phyloP scores from a whole-genome alignment of 2,329 filamentous ascomycete species.

The Colletotrichum aenigma region DNA sequence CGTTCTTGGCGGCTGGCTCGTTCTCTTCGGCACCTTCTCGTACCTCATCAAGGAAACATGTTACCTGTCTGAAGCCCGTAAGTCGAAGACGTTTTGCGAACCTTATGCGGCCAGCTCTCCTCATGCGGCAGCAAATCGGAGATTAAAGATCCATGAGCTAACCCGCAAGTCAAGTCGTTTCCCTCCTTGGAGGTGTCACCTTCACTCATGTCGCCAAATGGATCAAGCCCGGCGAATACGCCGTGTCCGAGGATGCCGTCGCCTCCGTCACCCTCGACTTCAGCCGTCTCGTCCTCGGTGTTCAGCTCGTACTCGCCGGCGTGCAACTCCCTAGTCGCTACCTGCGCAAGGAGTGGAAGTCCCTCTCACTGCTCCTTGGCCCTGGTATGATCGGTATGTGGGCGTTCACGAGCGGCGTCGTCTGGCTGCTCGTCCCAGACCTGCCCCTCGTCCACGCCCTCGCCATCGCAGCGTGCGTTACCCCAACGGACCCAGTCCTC shows the following conservation, averaged over 20 bases:
- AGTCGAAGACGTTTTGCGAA: conserved; percentile 36
- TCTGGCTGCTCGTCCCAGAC: conserved; percentile 77
- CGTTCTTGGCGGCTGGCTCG: conserved; percentile 84
- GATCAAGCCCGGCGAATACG: conserved; percentile 78
- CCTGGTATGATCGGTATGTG: conserved; percentile 90
- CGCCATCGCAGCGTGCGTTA: conserved; percentile 84
- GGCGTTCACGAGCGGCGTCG: conserved; percentile 75
- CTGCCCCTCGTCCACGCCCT: conserved; percentile 81
- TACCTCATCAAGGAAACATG: conserved; percentile 91
- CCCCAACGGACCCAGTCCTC: conserved; percentile 86
- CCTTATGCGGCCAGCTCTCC: background rate
- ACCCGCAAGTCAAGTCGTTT: conserved; percentile 67
- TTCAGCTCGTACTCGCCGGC: conserved; percentile 88
- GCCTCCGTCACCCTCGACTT: conserved; percentile 81
- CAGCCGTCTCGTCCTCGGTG: conserved; percentile 83
- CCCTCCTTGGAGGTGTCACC: conserved; percentile 76
- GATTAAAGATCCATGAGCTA: background rate
- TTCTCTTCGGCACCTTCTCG: conserved; percentile 85
- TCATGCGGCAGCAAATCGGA: too few species aligned
- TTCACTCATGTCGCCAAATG: conserved; percentile 81
- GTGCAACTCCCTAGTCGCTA: conserved; percentile 88
- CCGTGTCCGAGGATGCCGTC: conserved; percentile 59
- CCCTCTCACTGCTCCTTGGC: conserved; percentile 75
- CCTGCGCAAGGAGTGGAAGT: conserved; percentile 77
- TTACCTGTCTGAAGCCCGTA: conserved; percentile 89